Base-by-base conservation (phyloP, 2,329 filamentous ascomycete species). In the Paecilomyces niveus region DNA sequence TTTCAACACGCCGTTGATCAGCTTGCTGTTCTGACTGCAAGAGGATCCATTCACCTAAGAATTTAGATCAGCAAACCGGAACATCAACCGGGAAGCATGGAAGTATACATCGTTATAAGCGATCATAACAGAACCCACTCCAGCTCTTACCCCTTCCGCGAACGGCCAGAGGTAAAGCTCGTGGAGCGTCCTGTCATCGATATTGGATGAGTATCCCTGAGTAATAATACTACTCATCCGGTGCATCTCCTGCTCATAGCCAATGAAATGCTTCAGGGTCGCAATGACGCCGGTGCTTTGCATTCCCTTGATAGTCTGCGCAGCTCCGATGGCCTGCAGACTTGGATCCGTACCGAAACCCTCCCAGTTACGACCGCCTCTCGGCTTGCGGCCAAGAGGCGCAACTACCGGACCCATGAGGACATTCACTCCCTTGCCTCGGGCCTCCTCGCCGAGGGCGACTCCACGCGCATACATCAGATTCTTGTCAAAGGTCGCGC, bases 311-410 rank as follows among this genome's bases (percentile, higher is more conserved):
- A 85, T 80, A 0, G 81, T 84, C 60, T 80, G 67, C 1, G 78
- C 76, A 18, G 74, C 82, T 3, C 78, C 77, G 57, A 80, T 71
- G 0, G 76, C 83, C 65, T 85, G 83, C 29, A 92, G 78, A 2
- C 84, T 83, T 0, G 89, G 87, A 67, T 92, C 89, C 1, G 82
- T 75, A 1, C 87, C 88, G 65, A 91, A 91, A 0, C 84, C 84
- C 69, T 92, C 89, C 89, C 88, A 92, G 65, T 85, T 89, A 45
- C 89, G 83, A 15, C 89, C 89, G 13, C 87, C 89, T 54, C 84
- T 81, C 0, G 88, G 88, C 65, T 90, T 89, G 9, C 88, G 81
- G 1, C 89, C 89, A 1, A 92, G 69, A 1, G 90, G 83, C 0
- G 89, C 89, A 35, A 91, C 87, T 0, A 81, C 79, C 0, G 89